A percentile compares a stretch with the other conserved stretches of the same genome.
Conservation (phyloP, 1,139 yeast genomes). For the Ogataea hybrid region DNA sequence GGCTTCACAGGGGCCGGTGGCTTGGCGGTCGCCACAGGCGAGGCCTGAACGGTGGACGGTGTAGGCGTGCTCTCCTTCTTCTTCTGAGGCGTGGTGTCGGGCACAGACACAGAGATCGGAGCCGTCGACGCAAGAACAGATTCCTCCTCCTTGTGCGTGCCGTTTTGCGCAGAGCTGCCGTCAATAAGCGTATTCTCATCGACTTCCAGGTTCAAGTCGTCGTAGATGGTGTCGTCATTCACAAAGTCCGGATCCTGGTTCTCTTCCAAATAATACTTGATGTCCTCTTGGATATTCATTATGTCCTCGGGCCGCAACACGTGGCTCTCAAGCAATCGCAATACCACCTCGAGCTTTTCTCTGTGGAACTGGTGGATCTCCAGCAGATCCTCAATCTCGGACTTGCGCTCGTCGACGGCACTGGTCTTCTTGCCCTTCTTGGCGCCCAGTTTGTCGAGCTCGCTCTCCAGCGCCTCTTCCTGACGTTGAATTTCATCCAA, state of each 20-base stretch:
- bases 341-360: slow-evolving; percentile 58
- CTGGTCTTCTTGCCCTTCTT: slow-evolving; percentile 51
- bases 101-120: slow-evolving; percentile 5
- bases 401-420: slow-evolving; percentile 59
- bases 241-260: slow-evolving; percentile 72
- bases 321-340: slow-evolving; percentile 64
- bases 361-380: slow-evolving; percentile 56
- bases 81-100: slow-evolving; percentile 20
- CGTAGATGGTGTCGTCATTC: slow-evolving; percentile 77
- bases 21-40: slow-evolving; percentile 8
- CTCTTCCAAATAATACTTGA: slow-evolving; percentile 67
- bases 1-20: slow-evolving; percentile 11
- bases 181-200: slow-evolving; percentile 49
- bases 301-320: slow-evolving; percentile 59
- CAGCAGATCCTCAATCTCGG: slow-evolving; percentile 41
- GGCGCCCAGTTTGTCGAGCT: slow-evolving; percentile 45
- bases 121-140: slow-evolving; percentile 18
- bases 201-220: slow-evolving; percentile 58
- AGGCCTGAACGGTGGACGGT: slow-evolving; percentile 14
- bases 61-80: slow-evolving; percentile 18
- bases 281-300: slow-evolving; percentile 64
- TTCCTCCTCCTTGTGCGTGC: slow-evolving; percentile 27
- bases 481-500: slow-evolving; percentile 66
- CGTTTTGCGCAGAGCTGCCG: slow-evolving; percentile 25
- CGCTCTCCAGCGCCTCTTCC: slow-evolving; percentile 60